Percentiles rank a stretch among this genome's conserved stretches.
Evolutionary conservation across 345 rosid genomes (phyloP).

Genomic region (Bruguiera parviflora): DNA sequence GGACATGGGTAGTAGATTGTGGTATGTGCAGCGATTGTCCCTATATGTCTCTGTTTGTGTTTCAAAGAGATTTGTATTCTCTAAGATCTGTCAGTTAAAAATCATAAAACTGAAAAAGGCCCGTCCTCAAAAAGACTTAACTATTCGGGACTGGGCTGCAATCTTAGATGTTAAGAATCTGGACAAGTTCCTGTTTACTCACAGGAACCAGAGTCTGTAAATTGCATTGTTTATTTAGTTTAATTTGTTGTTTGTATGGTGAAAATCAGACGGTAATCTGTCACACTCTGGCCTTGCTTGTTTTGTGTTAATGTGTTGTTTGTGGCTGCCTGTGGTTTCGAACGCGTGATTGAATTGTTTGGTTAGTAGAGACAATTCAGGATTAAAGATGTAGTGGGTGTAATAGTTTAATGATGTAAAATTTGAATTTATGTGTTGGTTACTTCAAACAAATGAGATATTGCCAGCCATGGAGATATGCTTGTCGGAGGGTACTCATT

Average conservation of each 20-base stretch:
- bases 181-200: constrained; percentile 24
- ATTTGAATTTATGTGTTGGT: not conserved
- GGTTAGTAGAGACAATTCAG: no score
- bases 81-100: constrained; percentile 17
- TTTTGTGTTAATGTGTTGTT: not conserved
- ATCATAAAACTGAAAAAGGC: constrained; percentile 23
- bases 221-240: constrained; percentile 31
- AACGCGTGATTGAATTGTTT: no score
- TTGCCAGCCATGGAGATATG: constrained; percentile 27
- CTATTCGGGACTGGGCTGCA: constrained; percentile 20
- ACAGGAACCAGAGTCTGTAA: constrained; percentile 38
- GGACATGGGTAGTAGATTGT: constrained; percentile 32
- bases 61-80: constrained; percentile 12
- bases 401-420: constrained; percentile 18
- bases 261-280: constrained; percentile 19
- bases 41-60: constrained; percentile 6
- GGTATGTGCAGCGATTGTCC: constrained; percentile 16
- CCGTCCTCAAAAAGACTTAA: constrained; percentile 20
- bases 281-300: constrained; percentile 1
- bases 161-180: constrained; percentile 15
- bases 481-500: constrained; percentile 28
- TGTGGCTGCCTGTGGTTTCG: not conserved
- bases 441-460: constrained; percentile 20
- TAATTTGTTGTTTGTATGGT: constrained; percentile 20
- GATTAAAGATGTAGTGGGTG: no score